These are phyloP conservation scores for Xylariaceae sp. DNA, from an alignment of 2,329 filamentous ascomycete genomes.

Conservation along the genomic window DNA sequence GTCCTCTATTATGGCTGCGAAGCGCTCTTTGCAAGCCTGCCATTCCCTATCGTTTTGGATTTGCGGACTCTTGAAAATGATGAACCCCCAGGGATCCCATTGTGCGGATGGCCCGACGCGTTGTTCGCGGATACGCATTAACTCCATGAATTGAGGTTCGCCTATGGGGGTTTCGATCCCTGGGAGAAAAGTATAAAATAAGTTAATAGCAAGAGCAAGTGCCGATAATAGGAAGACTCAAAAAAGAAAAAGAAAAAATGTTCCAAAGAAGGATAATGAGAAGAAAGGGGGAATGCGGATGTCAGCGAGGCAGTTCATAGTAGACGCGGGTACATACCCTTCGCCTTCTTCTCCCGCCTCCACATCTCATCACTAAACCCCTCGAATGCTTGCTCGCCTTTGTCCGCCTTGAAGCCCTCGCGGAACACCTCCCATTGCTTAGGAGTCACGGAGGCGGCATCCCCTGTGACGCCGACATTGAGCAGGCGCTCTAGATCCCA, in stretches of 20 bases:
- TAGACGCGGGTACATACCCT: no score
- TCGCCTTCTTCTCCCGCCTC: conserved; percentile 7
- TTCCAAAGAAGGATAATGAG: no score
- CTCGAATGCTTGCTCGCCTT: conserved; percentile 14
- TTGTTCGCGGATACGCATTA: conserved; percentile 12
- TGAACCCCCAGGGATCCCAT: conserved; percentile 18
- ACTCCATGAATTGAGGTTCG: conserved; percentile 15
- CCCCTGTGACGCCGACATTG: conserved; percentile 9
- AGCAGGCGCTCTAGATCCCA: conserved; percentile 18
- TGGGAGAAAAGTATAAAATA: neutral
- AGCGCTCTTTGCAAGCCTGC: conserved; percentile 13
- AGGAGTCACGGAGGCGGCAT: conserved; percentile 1
- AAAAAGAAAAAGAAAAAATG: no score
- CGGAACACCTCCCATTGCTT: conserved; percentile 11
- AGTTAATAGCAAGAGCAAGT: neutral
- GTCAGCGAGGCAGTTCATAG: no score
- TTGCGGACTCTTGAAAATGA: conserved; percentile 16
- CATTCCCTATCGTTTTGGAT: conserved; percentile 9
- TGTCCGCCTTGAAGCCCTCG: conserved; percentile 13
- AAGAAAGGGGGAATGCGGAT: no score
- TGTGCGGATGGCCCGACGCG: conserved; percentile 2
- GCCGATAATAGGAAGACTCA: no score
- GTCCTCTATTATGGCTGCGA: conserved; percentile 13
- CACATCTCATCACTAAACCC: conserved; percentile 15
- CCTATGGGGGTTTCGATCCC: conserved; percentile 6